Evolutionary conservation across 164 flowering plant genomes (phyloP).

Genomic region (Warburgia ugandensis): DNA sequence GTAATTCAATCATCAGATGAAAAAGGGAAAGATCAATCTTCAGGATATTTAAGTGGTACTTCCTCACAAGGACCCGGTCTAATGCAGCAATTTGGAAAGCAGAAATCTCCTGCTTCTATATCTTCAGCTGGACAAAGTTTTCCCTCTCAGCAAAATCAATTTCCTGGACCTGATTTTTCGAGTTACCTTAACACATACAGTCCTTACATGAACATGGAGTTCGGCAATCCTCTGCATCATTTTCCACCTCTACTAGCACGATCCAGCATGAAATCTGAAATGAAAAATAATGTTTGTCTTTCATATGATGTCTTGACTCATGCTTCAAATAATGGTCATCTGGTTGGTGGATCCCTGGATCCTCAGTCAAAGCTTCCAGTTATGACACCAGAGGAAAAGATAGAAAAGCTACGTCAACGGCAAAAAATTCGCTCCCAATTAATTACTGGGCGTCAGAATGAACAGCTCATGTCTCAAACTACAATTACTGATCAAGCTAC

Average conservation of each 20-base stretch:
- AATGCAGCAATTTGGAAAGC: no score
- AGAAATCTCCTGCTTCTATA: background rate
- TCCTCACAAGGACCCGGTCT: slow-evolving; percentile 3
- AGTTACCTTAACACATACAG: slow-evolving; percentile 17
- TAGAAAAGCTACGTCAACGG: slow-evolving; percentile 11
- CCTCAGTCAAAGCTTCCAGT: slow-evolving; percentile 20
- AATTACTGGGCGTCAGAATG: slow-evolving; percentile 13
- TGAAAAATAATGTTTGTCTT: slow-evolving; percentile 21
- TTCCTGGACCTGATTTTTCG: slow-evolving; percentile 20
- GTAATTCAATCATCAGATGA: slow-evolving; percentile 18
- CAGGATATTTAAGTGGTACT: slow-evolving; percentile 16
- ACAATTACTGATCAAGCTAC: slow-evolving; percentile 12
- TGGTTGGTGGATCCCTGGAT: slow-evolving; percentile 24
- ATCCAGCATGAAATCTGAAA: slow-evolving; percentile 25
- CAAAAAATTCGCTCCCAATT: slow-evolving; percentile 18
- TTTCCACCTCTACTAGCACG: slow-evolving; percentile 17
- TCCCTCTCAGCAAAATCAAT: background rate
- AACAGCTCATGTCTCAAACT: slow-evolving; percentile 12
- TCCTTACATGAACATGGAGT: slow-evolving; percentile 16
- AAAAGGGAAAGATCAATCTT: slow-evolving; percentile 17
- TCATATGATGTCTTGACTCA: slow-evolving; percentile 28
- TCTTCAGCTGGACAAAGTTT: background rate
- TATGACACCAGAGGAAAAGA: slow-evolving; percentile 17
- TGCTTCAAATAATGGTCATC: slow-evolving; percentile 29
- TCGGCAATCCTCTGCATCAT: slow-evolving; percentile 19